Percentiles rank a stretch among this genome's conserved stretches.
phyloP scores from a whole-genome alignment of 768 basidiomycete genomes.

The Russula compacta region DNA sequence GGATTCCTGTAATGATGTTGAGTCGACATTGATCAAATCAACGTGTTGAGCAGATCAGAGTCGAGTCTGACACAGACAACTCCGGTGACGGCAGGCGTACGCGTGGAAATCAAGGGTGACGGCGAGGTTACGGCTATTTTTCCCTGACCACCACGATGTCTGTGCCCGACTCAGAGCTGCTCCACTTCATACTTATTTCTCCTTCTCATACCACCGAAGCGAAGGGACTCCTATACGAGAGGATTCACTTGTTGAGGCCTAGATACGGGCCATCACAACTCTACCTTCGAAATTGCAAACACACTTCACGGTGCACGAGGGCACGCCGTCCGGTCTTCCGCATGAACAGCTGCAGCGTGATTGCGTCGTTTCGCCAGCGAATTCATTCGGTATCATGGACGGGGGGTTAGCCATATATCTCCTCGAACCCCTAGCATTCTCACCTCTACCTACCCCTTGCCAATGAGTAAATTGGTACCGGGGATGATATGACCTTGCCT shows the following conservation, averaged over 20 bases:
- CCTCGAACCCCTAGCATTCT: neutral
- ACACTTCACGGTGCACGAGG: constrained; percentile 12
- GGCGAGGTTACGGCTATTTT: too few relatives aligned
- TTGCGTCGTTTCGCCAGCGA: constrained; percentile 18
- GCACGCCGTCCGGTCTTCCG: constrained; percentile 1
- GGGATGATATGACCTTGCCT: constrained; percentile 12
- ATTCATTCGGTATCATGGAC: constrained; percentile 16
- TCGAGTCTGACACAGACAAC: too few relatives aligned
- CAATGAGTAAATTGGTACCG: too few relatives aligned
- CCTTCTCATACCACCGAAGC: neutral
- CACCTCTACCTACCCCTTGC: neutral
- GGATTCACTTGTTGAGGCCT: neutral
- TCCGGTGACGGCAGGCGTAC: too few relatives aligned
- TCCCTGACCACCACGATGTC: neutral
- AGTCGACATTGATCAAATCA: neutral
- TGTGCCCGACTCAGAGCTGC: neutral
- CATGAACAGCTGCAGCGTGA: constrained; percentile 2
- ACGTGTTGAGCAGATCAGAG: too few relatives aligned
- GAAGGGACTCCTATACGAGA: neutral
- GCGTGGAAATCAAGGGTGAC: too few relatives aligned
- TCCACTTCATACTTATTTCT: constrained; percentile 6
- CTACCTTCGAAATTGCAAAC: constrained; percentile 1
- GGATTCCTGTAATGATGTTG: neutral
- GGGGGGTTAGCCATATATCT: constrained; percentile 8
- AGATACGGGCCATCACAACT: neutral